Evolutionary conservation across 2,329 filamentous ascomycete genomes (phyloP), one percentile per base, ranked within the genome.

Genomic region (Colletotrichum caudatum): DNA sequence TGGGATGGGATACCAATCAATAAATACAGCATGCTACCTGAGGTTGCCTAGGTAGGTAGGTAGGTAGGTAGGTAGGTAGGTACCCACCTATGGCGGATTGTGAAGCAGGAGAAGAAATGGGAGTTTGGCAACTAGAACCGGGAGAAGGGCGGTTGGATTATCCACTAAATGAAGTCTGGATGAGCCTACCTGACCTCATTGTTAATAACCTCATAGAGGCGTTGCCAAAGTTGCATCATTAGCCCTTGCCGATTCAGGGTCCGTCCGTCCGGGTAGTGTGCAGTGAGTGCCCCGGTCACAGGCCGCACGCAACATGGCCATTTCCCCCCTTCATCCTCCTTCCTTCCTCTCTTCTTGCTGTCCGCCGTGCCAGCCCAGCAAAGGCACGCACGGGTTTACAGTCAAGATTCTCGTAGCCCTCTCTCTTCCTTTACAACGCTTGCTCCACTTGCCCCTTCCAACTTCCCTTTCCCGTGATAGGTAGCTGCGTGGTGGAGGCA

Each of bases 131-230:
- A 41, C 16, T 23, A 51, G 26, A 65, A 54, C 54, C 20, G 58
- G 41, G 60, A 39, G 51, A 53, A 63, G 39, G 39, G n/a, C 48
- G 41, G 59, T 33, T 68, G 48, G 14, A 64, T 8, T 56, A 61
- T 50, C 67, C 68, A 71, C 64, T 48, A 53, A 14, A 50, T 50
- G 37, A 50, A 39, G 56, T 35, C 62, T 23, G 60, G 56, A 41
- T 37, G 46, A 23, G 54, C 41, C 69, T 51, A 41, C 65, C 54
- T 69, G 65, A 71, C 65, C 65, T 71, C 65, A 71, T 56, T 48
- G 58, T 16, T 53, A 29, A 50, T 46, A 26, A 71, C 58, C 58
- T 68, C 35, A 35, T 48, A 5, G 58, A 51, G 35, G 53, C 37
- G 44, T 59, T 44, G 51, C 66, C 61, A 26, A 35, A 62, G 50